Conservation (phyloP, 805 yeast species). For the Tetrapisispora phaffii region DNA sequence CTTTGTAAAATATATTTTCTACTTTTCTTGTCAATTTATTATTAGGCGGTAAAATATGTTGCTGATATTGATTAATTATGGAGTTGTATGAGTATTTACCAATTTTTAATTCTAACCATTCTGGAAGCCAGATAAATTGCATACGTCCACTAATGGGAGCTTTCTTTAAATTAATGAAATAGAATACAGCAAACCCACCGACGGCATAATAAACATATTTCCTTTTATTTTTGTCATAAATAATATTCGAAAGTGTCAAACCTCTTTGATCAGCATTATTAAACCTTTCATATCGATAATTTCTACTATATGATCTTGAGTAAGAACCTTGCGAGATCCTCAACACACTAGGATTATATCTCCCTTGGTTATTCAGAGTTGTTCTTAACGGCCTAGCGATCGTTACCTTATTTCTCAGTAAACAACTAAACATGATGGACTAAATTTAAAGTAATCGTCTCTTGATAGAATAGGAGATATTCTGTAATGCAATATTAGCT, state of each 20-base stretch:
- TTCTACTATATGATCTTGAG: not conserved
- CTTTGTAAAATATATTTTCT: conserved; percentile 48
- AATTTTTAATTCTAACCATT: conserved; percentile 48
- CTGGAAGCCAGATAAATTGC: conserved; percentile 64
- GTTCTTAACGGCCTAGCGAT: not conserved
- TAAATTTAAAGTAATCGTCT: too few relatives aligned
- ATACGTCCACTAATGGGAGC: conserved; percentile 74
- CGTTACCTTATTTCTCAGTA: not conserved
- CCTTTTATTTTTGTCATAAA: conserved; percentile 5
- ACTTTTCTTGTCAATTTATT: conserved; percentile 55
- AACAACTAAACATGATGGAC: not conserved
- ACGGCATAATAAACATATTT: conserved; percentile 28
- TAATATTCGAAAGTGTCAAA: not conserved
- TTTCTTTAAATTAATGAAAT: conserved; percentile 50
- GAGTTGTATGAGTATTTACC: conserved; percentile 59
- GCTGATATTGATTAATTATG: conserved; percentile 44
- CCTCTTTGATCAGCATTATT: not conserved
- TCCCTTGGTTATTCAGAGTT: not conserved
- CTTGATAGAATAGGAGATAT: too few relatives aligned
- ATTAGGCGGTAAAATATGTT: conserved; percentile 45
- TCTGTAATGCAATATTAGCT: too few relatives aligned
- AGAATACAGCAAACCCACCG: conserved; percentile 31
- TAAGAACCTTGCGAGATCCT: not conserved
- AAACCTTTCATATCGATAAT: not conserved
- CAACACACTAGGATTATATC: too few relatives aligned